These are phyloP conservation scores for Ophiostoma ulmi DNA, from an alignment of 2,329 filamentous ascomycete genomes.

Conservation along the genomic window DNA sequence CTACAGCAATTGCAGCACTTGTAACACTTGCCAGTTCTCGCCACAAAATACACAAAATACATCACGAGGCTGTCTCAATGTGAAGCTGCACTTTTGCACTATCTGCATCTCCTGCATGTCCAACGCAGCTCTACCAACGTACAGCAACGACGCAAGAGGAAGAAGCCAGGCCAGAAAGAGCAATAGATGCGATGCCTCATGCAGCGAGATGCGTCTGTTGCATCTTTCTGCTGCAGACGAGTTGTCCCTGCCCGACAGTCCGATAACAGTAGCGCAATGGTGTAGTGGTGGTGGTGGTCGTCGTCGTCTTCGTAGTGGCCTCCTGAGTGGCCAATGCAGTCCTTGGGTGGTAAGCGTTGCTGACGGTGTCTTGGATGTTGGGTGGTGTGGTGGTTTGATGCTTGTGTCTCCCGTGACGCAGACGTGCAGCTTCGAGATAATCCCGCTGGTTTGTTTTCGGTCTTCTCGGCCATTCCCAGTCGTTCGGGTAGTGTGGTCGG, in stretches of 20 bases:
- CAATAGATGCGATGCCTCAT: not conserved
- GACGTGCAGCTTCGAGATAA: not conserved
- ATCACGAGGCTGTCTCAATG: not conserved
- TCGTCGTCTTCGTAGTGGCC: not conserved
- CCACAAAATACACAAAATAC: not conserved
- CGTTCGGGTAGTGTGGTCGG: not conserved
- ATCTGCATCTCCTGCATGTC: not conserved
- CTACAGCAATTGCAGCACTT: too few relatives aligned
- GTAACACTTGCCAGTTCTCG: not conserved
- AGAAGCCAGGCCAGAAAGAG: not conserved
- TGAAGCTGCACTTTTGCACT: not conserved
- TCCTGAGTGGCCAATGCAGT: not conserved
- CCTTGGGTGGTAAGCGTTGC: not conserved
- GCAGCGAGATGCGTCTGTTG: not conserved
- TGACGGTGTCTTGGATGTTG: not conserved
- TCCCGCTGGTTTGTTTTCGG: conserved; percentile 8
- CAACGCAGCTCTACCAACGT: conserved; percentile 4
- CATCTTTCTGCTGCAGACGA: not conserved
- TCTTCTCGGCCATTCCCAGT: not conserved
- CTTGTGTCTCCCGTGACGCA: not conserved
- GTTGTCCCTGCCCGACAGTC: conserved; percentile 1
- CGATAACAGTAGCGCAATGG: not conserved
- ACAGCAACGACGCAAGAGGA: conserved; percentile 1
- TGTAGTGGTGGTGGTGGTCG: not conserved
- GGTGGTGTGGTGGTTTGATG: not conserved